A percentile compares a stretch with the other conserved stretches of the same genome.
phyloP scores from a whole-genome alignment of 2,329 filamentous ascomycete genomes.

The Pezicula neosporulosa region DNA sequence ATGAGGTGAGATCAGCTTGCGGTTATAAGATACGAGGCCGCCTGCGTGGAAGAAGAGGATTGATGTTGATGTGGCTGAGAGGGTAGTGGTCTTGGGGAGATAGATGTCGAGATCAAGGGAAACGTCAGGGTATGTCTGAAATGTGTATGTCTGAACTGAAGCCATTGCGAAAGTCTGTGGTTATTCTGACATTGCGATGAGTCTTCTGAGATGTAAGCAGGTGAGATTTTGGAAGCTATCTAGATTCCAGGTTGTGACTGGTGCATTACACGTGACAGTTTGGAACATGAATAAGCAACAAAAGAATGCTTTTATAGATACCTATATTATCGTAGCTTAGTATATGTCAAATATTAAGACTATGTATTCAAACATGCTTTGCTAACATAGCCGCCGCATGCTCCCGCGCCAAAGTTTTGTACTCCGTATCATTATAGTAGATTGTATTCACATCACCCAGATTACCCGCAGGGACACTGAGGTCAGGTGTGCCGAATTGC shows the following conservation, averaged over 20 bases:
- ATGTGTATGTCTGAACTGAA: background rate
- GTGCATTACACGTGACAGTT: too few species aligned
- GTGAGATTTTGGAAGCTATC: too few species aligned
- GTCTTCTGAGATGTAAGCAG: too few species aligned
- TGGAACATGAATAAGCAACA: too few species aligned
- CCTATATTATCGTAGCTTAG: too few species aligned
- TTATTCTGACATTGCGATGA: too few species aligned
- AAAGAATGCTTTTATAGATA: too few species aligned
- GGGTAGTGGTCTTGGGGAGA: background rate
- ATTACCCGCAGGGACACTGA: conserved; percentile 9
- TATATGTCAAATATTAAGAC: too few species aligned
- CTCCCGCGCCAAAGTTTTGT: conserved; percentile 13
- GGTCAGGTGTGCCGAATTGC: conserved; percentile 21
- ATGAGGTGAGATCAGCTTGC: conserved; percentile 1
- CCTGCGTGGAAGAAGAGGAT: conserved; percentile 8
- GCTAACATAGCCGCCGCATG: conserved; percentile 19
- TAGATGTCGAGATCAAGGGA: background rate
- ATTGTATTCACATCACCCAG: conserved; percentile 22
- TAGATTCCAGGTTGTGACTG: too few species aligned
- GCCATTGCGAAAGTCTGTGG: background rate
- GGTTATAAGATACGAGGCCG: conserved; percentile 5
- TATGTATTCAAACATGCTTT: conserved; percentile 11
- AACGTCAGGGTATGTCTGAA: background rate
- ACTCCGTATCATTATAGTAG: conserved; percentile 18
- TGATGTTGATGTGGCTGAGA: background rate